Conservation (phyloP, 1,139 yeast species). For the Debaryomyces sp. region DNA sequence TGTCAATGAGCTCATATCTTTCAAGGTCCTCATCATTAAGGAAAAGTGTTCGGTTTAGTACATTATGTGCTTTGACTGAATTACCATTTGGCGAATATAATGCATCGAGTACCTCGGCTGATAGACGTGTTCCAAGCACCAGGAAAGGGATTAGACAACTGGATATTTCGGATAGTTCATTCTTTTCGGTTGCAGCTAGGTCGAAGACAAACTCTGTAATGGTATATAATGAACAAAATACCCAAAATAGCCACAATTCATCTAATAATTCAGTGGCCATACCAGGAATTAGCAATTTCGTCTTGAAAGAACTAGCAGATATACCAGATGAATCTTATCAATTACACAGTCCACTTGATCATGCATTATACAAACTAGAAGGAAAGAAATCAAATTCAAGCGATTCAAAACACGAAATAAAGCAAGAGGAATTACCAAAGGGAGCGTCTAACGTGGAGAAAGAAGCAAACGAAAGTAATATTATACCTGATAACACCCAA, state of each 20-base stretch:
- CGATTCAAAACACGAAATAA: not conserved
- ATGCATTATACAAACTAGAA: conserved; percentile 75
- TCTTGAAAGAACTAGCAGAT: conserved; percentile 71
- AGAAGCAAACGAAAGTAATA: not conserved
- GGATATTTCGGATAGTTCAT: conserved; percentile 38
- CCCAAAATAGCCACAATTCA: conserved; percentile 14
- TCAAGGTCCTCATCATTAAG: conserved; percentile 30
- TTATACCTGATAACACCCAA: conserved; percentile 26
- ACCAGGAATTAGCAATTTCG: conserved; percentile 65
- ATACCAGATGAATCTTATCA: conserved; percentile 76
- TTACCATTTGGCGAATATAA: conserved; percentile 37
- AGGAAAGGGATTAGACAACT: conserved; percentile 24
- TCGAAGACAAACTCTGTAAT: conserved; percentile 24
- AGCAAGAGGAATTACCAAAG: not conserved
- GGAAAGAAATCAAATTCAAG: conserved; percentile 48
- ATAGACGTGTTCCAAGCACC: not conserved
- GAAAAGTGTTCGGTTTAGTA: conserved; percentile 40
- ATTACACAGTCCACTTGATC: conserved; percentile 63
- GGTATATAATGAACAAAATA: conserved; percentile 9
- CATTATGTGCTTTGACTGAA: conserved; percentile 45
- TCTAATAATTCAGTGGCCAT: conserved; percentile 46
- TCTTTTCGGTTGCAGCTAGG: conserved; percentile 36
- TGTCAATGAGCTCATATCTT: conserved; percentile 25
- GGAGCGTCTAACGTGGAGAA: not conserved
- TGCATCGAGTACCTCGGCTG: conserved; percentile 16